Conservation (phyloP, 1,284 basidiomycete genomes). For the Ceratobasidium sp. region DNA sequence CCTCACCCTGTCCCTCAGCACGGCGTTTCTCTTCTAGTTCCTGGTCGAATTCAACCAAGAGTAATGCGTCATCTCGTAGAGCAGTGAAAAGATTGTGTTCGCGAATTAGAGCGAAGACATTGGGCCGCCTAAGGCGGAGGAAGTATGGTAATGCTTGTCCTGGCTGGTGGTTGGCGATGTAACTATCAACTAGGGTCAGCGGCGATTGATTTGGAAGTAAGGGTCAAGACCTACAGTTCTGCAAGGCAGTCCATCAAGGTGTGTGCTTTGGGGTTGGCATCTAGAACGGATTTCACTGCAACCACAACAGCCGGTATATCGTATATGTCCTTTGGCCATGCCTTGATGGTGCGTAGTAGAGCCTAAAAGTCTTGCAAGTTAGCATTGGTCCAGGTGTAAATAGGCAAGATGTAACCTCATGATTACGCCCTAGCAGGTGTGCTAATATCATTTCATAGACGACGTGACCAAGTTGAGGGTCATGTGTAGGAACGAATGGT, state of each 20-base stretch:
- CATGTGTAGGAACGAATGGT: conserved; percentile 87
- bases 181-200: conserved; percentile 62
- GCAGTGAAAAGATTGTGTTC: conserved; percentile 96
- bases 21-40: conserved; percentile 79
- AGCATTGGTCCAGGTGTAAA: conserved; percentile 2
- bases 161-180: conserved; percentile 89
- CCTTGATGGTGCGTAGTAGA: conserved; percentile 81
- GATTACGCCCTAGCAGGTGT: conserved; percentile 86
- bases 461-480: conserved; percentile 83
- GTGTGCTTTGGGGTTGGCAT: conserved; percentile 69
- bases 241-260: conserved; percentile 93
- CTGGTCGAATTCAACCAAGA: conserved; percentile 95
- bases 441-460: conserved; percentile 97
- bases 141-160: conserved; percentile 94
- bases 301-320: conserved; percentile 88
- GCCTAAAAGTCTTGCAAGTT: conserved; percentile 61
- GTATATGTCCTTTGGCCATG: conserved; percentile 94
- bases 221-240: conserved; percentile 74
- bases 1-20: conserved; percentile 44
- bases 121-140: conserved; percentile 85
- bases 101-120: conserved; percentile 95
- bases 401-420: conserved; percentile 65
- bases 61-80: conserved; percentile 91
- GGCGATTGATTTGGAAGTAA: background rate
- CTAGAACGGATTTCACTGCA: conserved; percentile 87